Evolutionary conservation across 2,329 filamentous ascomycete genomes (phyloP).

Genomic region (Colletotrichum spinosum): DNA sequence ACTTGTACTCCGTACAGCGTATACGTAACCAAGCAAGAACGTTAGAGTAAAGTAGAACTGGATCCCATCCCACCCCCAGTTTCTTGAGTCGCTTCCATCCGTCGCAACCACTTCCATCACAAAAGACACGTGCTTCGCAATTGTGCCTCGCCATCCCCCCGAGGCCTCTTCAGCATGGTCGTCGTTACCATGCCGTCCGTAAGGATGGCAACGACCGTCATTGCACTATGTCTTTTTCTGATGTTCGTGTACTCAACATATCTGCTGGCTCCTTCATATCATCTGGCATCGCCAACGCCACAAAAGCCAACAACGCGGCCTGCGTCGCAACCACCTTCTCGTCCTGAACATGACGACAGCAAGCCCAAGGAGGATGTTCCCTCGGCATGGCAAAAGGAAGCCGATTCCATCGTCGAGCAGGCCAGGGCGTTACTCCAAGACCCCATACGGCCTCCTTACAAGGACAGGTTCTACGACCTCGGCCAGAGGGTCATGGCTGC

Average conservation of each 20-base stretch:
- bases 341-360: background rate
- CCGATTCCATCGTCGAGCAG: background rate
- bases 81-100: background rate
- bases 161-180: conserved; percentile 1
- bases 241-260: conserved; percentile 6
- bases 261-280: conserved; percentile 1
- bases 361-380: background rate
- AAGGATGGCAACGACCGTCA: background rate
- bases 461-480: conserved; percentile 45
- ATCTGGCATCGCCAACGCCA: conserved; percentile 3
- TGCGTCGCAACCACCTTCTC: background rate
- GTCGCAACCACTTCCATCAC: background rate
- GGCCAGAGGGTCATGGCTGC: conserved; percentile 43
- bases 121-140: background rate
- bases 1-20: too few relatives aligned
- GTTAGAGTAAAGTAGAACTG: background rate
- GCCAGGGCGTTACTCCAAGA: conserved; percentile 39
- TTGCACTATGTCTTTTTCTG: background rate
- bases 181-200: background rate
- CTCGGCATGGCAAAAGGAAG: conserved; percentile 12
- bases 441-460: conserved; percentile 44
- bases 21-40: too few relatives aligned
- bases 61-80: background rate
- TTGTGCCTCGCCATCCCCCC: background rate
- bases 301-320: background rate